phyloP scores from a whole-genome alignment of 139 green algal genomes.

The Astrephomene gubernaculifera region DNA sequence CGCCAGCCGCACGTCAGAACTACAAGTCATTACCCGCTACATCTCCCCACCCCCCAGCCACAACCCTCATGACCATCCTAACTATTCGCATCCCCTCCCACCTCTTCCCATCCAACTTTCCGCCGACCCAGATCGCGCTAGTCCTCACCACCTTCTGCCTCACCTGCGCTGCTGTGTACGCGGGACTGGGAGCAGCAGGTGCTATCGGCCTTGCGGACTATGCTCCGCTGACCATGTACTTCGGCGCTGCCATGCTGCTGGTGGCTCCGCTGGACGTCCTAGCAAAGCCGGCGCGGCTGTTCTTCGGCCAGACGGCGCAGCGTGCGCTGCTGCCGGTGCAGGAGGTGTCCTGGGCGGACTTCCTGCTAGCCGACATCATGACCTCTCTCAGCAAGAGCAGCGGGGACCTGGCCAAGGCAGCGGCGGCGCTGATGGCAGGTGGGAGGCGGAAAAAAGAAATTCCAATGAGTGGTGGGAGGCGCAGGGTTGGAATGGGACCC shows the following conservation, averaged over 20 bases:
- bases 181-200: not conserved
- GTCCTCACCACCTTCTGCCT: slow-evolving; percentile 53
- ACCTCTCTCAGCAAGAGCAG: slow-evolving; percentile 91
- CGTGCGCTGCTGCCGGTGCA: slow-evolving; percentile 76
- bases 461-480: too few relatives aligned
- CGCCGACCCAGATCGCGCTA: slow-evolving; percentile 48
- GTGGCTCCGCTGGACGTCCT: slow-evolving; percentile 66
- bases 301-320: slow-evolving; percentile 74
- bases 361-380: slow-evolving; percentile 95
- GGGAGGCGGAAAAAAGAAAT: too few relatives aligned
- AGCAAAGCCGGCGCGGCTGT: slow-evolving; percentile 48
- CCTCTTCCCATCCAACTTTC: not conserved
- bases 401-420: slow-evolving; percentile 78
- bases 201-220: not conserved
- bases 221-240: slow-evolving; percentile 69
- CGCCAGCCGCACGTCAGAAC: too few relatives aligned
- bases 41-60: too few relatives aligned
- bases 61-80: too few relatives aligned
- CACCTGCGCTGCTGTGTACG: slow-evolving; percentile 54
- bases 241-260: slow-evolving; percentile 44
- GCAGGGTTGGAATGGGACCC: too few relatives aligned
- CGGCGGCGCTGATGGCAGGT: slow-evolving; percentile 62
- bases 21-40: too few relatives aligned
- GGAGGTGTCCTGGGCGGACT: slow-evolving; percentile 92
- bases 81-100: not conserved